Conservation (phyloP, 257 asterid genomes). For the Nicotiana tabacum region DNA sequence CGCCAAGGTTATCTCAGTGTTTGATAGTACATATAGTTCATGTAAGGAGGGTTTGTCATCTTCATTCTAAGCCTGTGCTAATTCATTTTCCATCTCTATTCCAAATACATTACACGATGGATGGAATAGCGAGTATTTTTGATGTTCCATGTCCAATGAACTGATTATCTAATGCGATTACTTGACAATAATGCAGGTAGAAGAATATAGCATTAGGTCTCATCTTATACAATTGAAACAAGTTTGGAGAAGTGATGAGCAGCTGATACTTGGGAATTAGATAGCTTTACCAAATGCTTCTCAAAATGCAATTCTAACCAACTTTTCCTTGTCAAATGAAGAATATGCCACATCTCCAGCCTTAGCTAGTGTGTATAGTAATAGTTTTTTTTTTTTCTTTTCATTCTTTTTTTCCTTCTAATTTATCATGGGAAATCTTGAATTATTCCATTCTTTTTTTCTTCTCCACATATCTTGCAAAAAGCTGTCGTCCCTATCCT, state of each 20-base stretch:
- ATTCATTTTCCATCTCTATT: not conserved
- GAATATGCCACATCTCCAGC: not conserved
- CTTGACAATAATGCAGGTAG: constrained; percentile 42
- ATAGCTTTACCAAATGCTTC: constrained; percentile 9
- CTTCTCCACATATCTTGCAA: constrained; percentile 9
- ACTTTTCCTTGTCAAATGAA: not conserved
- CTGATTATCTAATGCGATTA: not conserved
- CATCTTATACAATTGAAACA: constrained; percentile 62
- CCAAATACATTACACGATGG: not conserved
- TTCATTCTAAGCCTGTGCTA: not conserved
- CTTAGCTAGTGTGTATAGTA: constrained; percentile 11
- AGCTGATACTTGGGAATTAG: constrained; percentile 22
- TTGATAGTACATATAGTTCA: not conserved
- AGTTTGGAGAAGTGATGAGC: constrained; percentile 34
- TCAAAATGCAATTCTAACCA: constrained; percentile 25
- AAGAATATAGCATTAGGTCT: constrained; percentile 74
- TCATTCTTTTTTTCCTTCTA: not conserved
- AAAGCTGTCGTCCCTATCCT: constrained; percentile 7
- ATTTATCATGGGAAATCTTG: constrained; percentile 10
- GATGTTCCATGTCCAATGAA: not conserved
- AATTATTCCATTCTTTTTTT: constrained; percentile 2
- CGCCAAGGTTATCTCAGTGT: not conserved
- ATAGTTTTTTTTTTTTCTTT: constrained; percentile 12
- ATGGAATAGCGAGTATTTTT: not conserved
- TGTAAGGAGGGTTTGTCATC: not conserved